Conservation (phyloP, 176 grass and related monocot species). For the Avena atlantica region DNA sequence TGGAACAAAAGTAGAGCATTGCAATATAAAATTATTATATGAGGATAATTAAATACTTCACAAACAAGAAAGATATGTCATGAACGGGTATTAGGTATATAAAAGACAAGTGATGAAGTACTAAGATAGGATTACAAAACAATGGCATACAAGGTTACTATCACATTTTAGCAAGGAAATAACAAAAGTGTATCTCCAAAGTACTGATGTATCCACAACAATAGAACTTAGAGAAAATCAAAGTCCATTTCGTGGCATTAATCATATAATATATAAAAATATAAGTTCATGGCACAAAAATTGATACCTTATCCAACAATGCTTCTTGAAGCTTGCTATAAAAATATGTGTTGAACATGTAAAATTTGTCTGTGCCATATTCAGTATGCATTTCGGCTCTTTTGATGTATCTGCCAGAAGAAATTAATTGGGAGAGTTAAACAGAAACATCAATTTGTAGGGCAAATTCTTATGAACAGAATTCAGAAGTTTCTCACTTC, state of each 20-base stretch:
- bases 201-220: constrained; percentile 25
- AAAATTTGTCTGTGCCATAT: constrained; percentile 52
- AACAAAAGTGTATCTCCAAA: constrained; percentile 12
- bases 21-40: constrained; percentile 25
- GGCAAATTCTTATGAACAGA: background rate
- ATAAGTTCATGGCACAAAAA: constrained; percentile 32
- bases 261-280: constrained; percentile 30
- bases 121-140: background rate
- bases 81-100: background rate
- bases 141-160: background rate
- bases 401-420: constrained; percentile 68
- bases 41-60: constrained; percentile 31
- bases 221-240: background rate
- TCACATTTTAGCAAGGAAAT: background rate
- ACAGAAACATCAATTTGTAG: background rate
- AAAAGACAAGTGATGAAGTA: constrained; percentile 10
- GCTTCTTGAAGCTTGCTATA: constrained; percentile 87
- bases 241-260: constrained; percentile 9
- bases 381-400: constrained; percentile 40
- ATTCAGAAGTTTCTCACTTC: background rate
- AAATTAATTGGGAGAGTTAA: constrained; percentile 38
- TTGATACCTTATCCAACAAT: constrained; percentile 50
- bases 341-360: constrained; percentile 96
- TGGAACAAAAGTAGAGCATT: constrained; percentile 42
- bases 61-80: constrained; percentile 22